These are phyloP conservation scores for Haematococcus lacustris DNA, from an alignment of 139 green algal genomes.

Conservation along the genomic window DNA sequence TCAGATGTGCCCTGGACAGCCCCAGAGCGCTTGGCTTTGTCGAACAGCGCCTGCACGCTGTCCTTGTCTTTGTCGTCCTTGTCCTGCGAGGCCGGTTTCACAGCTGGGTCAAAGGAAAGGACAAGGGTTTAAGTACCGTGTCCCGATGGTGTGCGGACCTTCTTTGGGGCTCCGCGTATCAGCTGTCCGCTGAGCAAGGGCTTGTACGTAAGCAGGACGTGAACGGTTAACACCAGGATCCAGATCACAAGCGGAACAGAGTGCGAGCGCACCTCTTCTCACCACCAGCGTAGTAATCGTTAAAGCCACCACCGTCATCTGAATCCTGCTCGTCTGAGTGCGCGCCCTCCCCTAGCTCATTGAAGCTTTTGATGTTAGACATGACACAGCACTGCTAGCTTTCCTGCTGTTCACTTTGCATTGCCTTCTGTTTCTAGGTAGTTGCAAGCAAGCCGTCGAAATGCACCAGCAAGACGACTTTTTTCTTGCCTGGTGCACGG, in stretches of 20 bases:
- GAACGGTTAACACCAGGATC: not conserved
- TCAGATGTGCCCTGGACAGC: constrained; percentile 43
- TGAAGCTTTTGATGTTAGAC: too few species aligned
- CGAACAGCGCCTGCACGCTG: constrained; percentile 49
- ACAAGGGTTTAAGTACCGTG: too few species aligned
- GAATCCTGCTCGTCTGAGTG: not conserved
- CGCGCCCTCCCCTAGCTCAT: not conserved
- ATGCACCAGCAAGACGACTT: too few species aligned
- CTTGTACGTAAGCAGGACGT: too few species aligned
- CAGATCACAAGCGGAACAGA: not conserved
- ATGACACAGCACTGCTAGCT: too few species aligned
- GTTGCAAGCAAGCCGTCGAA: too few species aligned
- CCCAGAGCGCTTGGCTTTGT: constrained; percentile 47
- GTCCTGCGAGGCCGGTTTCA: too few species aligned
- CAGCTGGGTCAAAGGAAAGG: too few species aligned
- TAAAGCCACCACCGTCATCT: constrained; percentile 25
- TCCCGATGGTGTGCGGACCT: too few species aligned
- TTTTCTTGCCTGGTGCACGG: too few species aligned
- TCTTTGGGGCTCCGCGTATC: constrained; percentile 46
- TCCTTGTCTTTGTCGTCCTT: constrained; percentile 31
- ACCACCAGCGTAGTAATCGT: constrained; percentile 78
- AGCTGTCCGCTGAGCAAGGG: constrained; percentile 58
- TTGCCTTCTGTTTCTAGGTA: too few species aligned
- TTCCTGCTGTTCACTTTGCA: too few species aligned
- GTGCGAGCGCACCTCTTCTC: constrained; percentile 68